Conservation (phyloP, 352 stramenopile species). For the Phytophthora nicotianae region DNA sequence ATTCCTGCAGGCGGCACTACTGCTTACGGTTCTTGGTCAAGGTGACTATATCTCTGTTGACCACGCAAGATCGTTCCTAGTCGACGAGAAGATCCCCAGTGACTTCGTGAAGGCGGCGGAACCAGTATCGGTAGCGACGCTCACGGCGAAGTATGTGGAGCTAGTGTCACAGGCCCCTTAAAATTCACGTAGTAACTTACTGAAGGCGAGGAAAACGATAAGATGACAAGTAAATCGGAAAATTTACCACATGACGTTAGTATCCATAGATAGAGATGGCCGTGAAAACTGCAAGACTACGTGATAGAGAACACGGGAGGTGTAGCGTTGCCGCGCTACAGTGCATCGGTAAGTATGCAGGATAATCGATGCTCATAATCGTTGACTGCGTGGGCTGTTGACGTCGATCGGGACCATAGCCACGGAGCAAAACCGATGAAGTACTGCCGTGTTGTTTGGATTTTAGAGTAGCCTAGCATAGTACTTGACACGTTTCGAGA, state of each 20-base stretch:
- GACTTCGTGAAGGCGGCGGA: conserved; percentile 25
- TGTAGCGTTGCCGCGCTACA: too few species aligned
- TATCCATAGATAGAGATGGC: too few species aligned
- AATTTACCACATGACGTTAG: too few species aligned
- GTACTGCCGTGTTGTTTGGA: conserved; percentile 32
- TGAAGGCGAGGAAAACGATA: neutral
- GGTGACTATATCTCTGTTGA: conserved; percentile 26
- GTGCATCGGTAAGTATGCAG: too few species aligned
- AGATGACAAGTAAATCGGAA: neutral
- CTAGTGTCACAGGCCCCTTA: conserved; percentile 19
- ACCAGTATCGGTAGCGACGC: conserved; percentile 20
- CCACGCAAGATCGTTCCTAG: conserved; percentile 35
- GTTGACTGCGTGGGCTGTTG: too few species aligned
- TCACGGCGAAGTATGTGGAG: conserved; percentile 20
- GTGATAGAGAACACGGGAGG: too few species aligned
- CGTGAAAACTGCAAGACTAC: too few species aligned
- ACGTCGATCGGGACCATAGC: too few species aligned
- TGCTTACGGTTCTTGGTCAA: conserved; percentile 35
- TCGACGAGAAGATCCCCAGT: conserved; percentile 43
- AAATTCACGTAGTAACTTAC: neutral
- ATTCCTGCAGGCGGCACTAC: conserved; percentile 37
- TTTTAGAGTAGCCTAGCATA: neutral
- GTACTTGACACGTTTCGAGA: neutral
- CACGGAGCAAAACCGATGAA: conserved; percentile 14
- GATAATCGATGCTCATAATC: too few species aligned